phyloP scores from a whole-genome alignment of 768 basidiomycete species.

The Rhodotorula kratochvilovae region DNA sequence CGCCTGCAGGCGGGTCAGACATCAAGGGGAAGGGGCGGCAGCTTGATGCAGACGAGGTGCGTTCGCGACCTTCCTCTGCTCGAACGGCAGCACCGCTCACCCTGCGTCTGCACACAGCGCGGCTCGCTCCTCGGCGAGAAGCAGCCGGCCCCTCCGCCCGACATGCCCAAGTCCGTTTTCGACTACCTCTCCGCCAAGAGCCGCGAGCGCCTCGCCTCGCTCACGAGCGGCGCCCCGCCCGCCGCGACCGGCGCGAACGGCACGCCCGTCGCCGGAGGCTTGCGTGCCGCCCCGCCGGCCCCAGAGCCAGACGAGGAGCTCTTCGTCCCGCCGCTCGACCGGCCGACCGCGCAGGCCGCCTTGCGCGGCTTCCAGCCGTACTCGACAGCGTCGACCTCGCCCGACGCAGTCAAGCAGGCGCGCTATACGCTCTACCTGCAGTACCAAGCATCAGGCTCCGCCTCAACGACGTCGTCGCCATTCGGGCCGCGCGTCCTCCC shows the following conservation, averaged over 20 bases:
- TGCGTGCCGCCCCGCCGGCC: slow-evolving; percentile 36
- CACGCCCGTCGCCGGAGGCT: background rate
- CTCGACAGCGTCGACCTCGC: slow-evolving; percentile 50
- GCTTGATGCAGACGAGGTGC: slow-evolving; percentile 35
- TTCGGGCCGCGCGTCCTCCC: slow-evolving; percentile 41
- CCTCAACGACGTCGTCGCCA: slow-evolving; percentile 53
- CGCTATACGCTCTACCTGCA: slow-evolving; percentile 78
- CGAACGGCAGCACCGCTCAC: background rate
- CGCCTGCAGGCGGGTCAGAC: background rate
- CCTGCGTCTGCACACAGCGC: slow-evolving; percentile 54
- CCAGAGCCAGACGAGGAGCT: slow-evolving; percentile 43
- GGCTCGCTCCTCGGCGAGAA: slow-evolving; percentile 79
- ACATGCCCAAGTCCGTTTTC: slow-evolving; percentile 76
- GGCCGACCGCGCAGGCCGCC: slow-evolving; percentile 78
- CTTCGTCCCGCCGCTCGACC: slow-evolving; percentile 62
- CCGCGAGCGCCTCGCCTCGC: slow-evolving; percentile 65
- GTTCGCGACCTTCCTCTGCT: background rate
- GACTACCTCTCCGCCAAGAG: slow-evolving; percentile 92
- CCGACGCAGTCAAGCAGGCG: slow-evolving; percentile 69
- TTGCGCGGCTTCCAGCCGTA: slow-evolving; percentile 87
- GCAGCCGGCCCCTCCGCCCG: slow-evolving; percentile 53
- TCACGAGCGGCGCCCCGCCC: slow-evolving; percentile 32
- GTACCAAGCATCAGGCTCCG: slow-evolving; percentile 59
- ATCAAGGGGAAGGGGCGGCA: slow-evolving; percentile 38
- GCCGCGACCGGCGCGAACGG: background rate